Base-by-base conservation (phyloP, 2,329 filamentous ascomycete genomes). In the Colletotrichum sp. region DNA sequence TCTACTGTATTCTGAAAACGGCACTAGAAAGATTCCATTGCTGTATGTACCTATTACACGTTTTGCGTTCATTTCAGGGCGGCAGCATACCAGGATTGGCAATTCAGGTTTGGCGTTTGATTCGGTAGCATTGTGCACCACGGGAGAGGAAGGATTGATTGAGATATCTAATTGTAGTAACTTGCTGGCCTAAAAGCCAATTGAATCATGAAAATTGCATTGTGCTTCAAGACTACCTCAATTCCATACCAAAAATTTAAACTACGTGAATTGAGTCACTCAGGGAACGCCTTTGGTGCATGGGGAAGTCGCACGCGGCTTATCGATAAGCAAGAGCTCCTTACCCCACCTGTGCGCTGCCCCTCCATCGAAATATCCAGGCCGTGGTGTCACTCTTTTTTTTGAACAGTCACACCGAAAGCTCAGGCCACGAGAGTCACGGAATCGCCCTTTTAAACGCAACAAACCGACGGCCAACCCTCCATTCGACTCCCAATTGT, bases 361-460 rank as follows among this genome's bases (percentile, higher is more conserved):
- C 74, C 74, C 74, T 66, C 70, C 74, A 76, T 70, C 58, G 66
- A 76, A 74, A 74, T 74, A 70, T 69, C 65, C 70, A 48, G 30
- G 52, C 36, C 30, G 32, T 61, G 30, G 28, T 69, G n/a, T 27
- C 13, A 39, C n/a, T 22, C 22, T 69, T 36, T 62, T 34, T 68
- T 22, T 61, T 22, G 39, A 62, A 39, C 69, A 66, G 62, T 75
- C 69, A 75, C 62, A 67, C 61, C 62, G 55, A 66, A 60, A 48
- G 25, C 58, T 71, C 67, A 66, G 36, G 34, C 39, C 62, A 61
- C n/a, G 67, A 71, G 48, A 75, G 68, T 71, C 68, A 71, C 71
- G 36, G n/a, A 60, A n/a, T 30, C 39, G 16, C 7, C 52, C 27
- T 27, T 55, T 36, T 8, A 48, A 55, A 22, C 22, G 15, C 34